These are phyloP conservation scores for Polyporus arcularius DNA, from an alignment of 768 basidiomycete species.

Conservation along the genomic window DNA sequence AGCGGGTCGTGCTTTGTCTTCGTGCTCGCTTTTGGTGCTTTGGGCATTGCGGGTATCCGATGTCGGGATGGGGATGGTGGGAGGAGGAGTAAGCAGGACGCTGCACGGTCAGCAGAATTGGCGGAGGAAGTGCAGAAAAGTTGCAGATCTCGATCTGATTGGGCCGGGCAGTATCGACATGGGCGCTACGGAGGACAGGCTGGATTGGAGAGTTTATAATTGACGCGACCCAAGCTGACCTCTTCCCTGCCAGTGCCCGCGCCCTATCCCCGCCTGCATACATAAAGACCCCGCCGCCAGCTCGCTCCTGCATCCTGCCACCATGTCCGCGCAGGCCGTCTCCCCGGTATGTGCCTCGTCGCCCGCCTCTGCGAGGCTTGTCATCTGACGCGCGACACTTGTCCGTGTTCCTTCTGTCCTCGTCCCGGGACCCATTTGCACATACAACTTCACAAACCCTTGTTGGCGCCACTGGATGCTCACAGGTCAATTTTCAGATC, in stretches of 20 bases:
- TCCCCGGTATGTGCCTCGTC: constrained; percentile 4
- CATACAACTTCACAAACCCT: background rate
- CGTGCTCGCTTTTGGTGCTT: constrained; percentile 49
- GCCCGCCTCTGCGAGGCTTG: background rate
- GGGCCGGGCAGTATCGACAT: constrained; percentile 4
- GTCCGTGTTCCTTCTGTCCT: constrained; percentile 1
- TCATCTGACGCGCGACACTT: constrained; percentile 15
- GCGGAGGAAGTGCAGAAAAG: constrained; percentile 1
- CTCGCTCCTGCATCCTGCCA: constrained; percentile 2
- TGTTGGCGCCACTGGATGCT: background rate
- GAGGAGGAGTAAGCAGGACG: constrained; percentile 6
- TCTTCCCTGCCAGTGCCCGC: no score
- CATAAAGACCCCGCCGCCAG: background rate
- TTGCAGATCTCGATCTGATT: constrained; percentile 10
- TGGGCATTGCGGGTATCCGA: constrained; percentile 56
- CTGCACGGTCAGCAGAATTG: constrained; percentile 3
- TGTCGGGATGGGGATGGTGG: constrained; percentile 10
- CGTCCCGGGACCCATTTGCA: background rate
- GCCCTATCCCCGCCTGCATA: no score
- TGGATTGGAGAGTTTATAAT: no score
- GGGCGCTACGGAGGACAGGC: background rate
- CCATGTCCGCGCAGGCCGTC: constrained; percentile 18
- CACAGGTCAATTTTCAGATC: constrained; percentile 41
- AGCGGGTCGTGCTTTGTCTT: constrained; percentile 86
- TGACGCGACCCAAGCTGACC: no score